Conservation (phyloP, 805 yeast species). For the Candida caryicola region DNA sequence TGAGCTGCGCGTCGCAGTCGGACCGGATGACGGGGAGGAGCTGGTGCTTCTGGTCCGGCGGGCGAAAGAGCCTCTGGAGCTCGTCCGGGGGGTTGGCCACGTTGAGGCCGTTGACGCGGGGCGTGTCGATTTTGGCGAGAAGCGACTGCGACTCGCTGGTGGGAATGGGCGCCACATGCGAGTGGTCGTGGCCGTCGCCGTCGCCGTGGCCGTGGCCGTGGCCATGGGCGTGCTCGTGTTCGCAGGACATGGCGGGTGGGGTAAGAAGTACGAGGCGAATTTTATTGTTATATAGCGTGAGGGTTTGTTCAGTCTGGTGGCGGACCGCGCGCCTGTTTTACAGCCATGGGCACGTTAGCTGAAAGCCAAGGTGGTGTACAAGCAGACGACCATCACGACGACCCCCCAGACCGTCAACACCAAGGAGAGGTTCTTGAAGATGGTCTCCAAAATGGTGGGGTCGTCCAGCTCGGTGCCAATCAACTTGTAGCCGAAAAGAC, state of each 20-base stretch:
- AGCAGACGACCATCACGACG: slow-evolving; percentile 65
- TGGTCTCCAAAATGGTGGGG: slow-evolving; percentile 25
- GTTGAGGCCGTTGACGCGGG: slow-evolving; percentile 63
- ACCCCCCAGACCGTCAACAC: slow-evolving; percentile 66
- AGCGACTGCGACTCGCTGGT: slow-evolving; percentile 72
- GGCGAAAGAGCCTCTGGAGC: slow-evolving; percentile 50
- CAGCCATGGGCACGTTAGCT: slow-evolving; percentile 5
- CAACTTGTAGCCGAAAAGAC: slow-evolving; percentile 75
- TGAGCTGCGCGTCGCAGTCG: slow-evolving; percentile 80
- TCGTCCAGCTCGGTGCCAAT: slow-evolving; percentile 46
- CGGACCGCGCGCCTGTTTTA: too few relatives aligned
- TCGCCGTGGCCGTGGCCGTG: slow-evolving; percentile 26
- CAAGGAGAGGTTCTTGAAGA: slow-evolving; percentile 49
- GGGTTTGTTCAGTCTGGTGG: too few relatives aligned
- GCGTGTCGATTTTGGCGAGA: slow-evolving; percentile 55
- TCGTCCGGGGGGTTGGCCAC: slow-evolving; percentile 52
- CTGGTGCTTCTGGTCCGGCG: slow-evolving; percentile 47
- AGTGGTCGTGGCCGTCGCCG: slow-evolving; percentile 18
- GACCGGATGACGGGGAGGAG: slow-evolving; percentile 50
- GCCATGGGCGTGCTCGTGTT: slow-evolving; percentile 25
- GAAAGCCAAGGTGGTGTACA: slow-evolving; percentile 20
- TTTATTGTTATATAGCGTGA: too few relatives aligned
- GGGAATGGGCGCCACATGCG: slow-evolving; percentile 61
- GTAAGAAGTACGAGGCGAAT: slow-evolving; percentile 1
- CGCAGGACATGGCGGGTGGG: slow-evolving; percentile 18